Base-by-base conservation (phyloP, 148 eudicot species). In the Arctostaphylos glauca region DNA sequence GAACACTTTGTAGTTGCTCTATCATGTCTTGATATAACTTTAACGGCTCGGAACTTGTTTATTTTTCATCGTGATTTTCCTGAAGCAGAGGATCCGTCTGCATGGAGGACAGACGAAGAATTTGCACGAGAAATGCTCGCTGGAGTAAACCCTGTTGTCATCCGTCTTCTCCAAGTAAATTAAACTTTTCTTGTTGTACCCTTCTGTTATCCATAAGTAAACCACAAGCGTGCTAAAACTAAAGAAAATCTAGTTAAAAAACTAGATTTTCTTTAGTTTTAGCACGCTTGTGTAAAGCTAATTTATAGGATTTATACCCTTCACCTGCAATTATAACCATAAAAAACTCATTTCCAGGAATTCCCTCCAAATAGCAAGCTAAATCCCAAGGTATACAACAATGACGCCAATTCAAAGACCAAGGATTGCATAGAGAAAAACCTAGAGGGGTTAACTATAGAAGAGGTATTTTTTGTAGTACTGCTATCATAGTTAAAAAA, bases 91-190 rank as follows among this genome's bases (percentile, higher is more conserved):
- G 94, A 95, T 79, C 88, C 88, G 90, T 68, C 84, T 18, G 97
- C 94, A 46, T 95, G 98, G 98, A 89, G 91, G 79, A 88, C 95
- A 43, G 98, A 95, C 75, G 97, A 93, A 84, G 98, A 95, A 87
- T 93, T 93, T 85, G 94, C 88, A 13, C 90, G 95, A 87, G 98
- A 95, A 87, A 91, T 91, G 94, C 87, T 95, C 55, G 98, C 98
- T 41, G 98, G 97, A 49, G 53, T 92, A 12, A 91, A 93, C 89
- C 98, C 98, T 80, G 73, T 93, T 78, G 78, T 87, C 59, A 93
- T 95, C 81, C 79, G 86, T 19, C 87, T 89, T 75, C 94, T 95
- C 76, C 84, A 91, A 84, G 98, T 93, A 84, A 78, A 64, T 55
- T n/a, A 78, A 3, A 78, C 1, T 14, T 9, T 59, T 72, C 60